Evolutionary conservation across 116 monocot genomes (phyloP), one percentile per base, ranked within the genome.

Genomic region (Phalaenopsis hybrid): DNA sequence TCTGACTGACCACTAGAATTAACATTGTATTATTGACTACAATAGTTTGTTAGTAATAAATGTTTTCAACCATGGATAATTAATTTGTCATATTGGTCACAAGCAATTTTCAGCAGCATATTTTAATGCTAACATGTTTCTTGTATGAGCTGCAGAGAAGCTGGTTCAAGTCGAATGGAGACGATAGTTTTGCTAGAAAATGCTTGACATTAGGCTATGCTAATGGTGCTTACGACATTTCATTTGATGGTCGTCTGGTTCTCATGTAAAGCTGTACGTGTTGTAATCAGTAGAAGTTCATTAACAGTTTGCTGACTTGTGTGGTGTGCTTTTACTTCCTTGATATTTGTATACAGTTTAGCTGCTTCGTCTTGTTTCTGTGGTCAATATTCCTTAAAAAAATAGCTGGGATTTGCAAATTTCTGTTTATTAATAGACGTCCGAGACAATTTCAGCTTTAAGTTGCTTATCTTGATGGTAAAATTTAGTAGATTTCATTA

Each of bases 121-220:
- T 50, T 13, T 50, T 46, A 12, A 12, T 45, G 59, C 11, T 31
- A 25, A 80, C 28, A 4, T 63, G 25, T 37, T 74, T 63, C 4
- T 72, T 61, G 4, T 57, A 37, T 65, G 23, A 77, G 31, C 28
- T 78, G 76, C 89, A 89, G 89, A 86, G 17, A 86, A 82, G 69
- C 77, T 82, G 20, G 83, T 85, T 65, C 86, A 82, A 84, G 86
- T 86, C 4, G 89, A 85, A 78, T 89, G 89, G 89, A 89, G 86
- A 58, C 67, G 84, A 77, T 89, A 34, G 82, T 41, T 52, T 21
- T 63, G 63, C n/a, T 63, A 21, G 63, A 23, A 20, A 65, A 65
- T 25, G 65, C 25, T 23, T 65, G 7, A 65, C 65, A 23, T 65
- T 23, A 65, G 21, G n/a, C 23, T 4, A 21, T 0, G 65, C n/a